Conservation (phyloP, 1,284 basidiomycete genomes). For the Ustilago curta region DNA sequence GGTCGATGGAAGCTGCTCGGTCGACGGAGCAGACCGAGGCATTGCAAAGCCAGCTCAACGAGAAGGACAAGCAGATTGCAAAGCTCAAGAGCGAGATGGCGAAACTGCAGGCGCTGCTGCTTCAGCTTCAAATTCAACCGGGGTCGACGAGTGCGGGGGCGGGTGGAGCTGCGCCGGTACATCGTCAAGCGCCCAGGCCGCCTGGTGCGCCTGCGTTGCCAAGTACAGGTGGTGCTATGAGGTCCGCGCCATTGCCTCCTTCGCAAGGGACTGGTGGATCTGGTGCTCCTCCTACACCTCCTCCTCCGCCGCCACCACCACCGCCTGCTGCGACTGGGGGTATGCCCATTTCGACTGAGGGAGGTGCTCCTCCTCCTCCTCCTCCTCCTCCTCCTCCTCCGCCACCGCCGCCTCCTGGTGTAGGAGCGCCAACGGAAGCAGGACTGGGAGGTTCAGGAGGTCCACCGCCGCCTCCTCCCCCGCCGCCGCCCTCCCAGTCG, state of each 20-base stretch:
- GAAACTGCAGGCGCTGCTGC: conserved; percentile 51
- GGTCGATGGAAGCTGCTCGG: conserved; percentile 29
- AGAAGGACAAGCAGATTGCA: conserved; percentile 40
- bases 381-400: conserved; percentile 54
- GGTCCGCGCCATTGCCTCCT: too few species aligned
- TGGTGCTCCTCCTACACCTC: conserved; percentile 8
- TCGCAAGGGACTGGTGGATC: not conserved
- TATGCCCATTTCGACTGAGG: not conserved
- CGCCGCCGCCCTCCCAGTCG: conserved; percentile 18
- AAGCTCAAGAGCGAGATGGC: conserved; percentile 44
- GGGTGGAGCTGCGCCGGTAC: conserved; percentile 24
- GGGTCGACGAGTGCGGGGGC: conserved; percentile 20
- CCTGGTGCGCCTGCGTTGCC: conserved; percentile 25
- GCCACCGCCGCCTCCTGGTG: conserved; percentile 30
- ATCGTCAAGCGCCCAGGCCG: conserved; percentile 44
- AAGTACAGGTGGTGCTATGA: not conserved
- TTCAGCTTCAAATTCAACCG: conserved; percentile 53
- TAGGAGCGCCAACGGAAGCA: conserved; percentile 9
- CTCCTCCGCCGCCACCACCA: conserved; percentile 22
- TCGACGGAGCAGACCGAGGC: conserved; percentile 27
- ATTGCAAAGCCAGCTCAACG: conserved; percentile 16
- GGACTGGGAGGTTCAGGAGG: conserved; percentile 4
- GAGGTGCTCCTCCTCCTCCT: conserved; percentile 25
- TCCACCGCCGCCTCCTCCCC: conserved; percentile 21
- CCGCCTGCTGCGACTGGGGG: not conserved